These are phyloP conservation scores for Xylariales sp. DNA, from an alignment of 2,329 filamentous ascomycete species.

Conservation along the genomic window DNA sequence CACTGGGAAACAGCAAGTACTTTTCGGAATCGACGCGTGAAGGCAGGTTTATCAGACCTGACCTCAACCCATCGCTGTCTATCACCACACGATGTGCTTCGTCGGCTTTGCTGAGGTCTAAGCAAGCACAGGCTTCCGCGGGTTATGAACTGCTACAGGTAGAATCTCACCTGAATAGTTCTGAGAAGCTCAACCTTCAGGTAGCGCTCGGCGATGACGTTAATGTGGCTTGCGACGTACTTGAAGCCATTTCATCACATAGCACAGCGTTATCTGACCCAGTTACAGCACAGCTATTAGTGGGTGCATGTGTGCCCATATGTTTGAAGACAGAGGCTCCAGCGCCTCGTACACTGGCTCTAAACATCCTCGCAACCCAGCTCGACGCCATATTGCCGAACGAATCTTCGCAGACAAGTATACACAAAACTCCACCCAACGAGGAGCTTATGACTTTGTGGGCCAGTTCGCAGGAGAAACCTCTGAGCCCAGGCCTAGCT, in stretches of 20 bases:
- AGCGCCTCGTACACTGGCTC: constrained; percentile 42
- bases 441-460: constrained; percentile 36
- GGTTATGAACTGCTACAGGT: constrained; percentile 4
- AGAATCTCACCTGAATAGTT: constrained; percentile 13
- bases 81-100: neutral
- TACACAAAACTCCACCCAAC: constrained; percentile 27
- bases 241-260: constrained; percentile 33
- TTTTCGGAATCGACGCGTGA: neutral
- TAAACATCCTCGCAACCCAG: constrained; percentile 42
- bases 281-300: constrained; percentile 24
- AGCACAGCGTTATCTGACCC: too few species aligned
- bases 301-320: constrained; percentile 38
- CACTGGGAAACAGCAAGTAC: neutral
- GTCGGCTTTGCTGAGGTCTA: constrained; percentile 6
- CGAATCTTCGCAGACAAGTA: too few species aligned
- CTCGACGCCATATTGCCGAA: constrained; percentile 36
- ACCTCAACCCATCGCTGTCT: neutral
- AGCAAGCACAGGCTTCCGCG: constrained; percentile 7
- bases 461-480: constrained; percentile 30
- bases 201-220: constrained; percentile 33
- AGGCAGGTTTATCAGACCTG: neutral
- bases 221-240: constrained; percentile 35
- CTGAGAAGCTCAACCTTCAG: constrained; percentile 28
- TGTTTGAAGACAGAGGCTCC: constrained; percentile 33
- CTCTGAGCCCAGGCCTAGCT: constrained; percentile 43